Base-by-base conservation (phyloP, 2,329 filamentous ascomycete species). In the Elsinoe australis region DNA sequence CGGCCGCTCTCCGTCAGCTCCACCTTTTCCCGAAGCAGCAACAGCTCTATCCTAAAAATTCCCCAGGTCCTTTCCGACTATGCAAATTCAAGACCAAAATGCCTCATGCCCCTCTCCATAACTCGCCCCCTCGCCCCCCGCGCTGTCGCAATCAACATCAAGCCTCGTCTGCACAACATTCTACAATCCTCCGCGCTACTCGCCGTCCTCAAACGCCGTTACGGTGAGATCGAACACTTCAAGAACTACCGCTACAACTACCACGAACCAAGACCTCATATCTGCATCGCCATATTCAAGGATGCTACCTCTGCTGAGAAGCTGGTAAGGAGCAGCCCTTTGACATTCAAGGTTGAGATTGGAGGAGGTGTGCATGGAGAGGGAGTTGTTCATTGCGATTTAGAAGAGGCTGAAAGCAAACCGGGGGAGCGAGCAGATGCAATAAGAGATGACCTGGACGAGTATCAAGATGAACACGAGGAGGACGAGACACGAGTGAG, bases 181-280 rank as follows among this genome's bases (percentile, higher is more conserved):
- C 65, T 64, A n/a, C 71, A 75, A 49, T 72, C 69, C 48, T 66
- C 71, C 36, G 67, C 73, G 54, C 66, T 76, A 32, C 59, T 72
- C 33, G 65, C 67, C 29, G 33, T 29, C 3, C 58, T 74, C 46
- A 58, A 74, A 47, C 67, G 71, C 52, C 63, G 65, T 46, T 75
- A 71, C 53, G 72, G 72, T 31, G 69, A 73, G 44, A 62, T 76
- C 35, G 66, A 66, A 53, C 67, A 67, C 53, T 75, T 66, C 61
- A 67, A 67, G 53, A 65, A 64, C 53, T 62, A 74, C 33, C 65
- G 71, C 63, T 71, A 73, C 56, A 71, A 74, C 49, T 61, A 65
- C 44, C 57, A 68, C 32, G 63, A 59, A 5, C 61, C 60, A 0
- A 61, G 63, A n/a, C 67, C 67, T 35, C 71, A 71, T 50, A 57